phyloP scores from a whole-genome alignment of 2,329 filamentous ascomycete genomes.

The Fusarium subtropicale region DNA sequence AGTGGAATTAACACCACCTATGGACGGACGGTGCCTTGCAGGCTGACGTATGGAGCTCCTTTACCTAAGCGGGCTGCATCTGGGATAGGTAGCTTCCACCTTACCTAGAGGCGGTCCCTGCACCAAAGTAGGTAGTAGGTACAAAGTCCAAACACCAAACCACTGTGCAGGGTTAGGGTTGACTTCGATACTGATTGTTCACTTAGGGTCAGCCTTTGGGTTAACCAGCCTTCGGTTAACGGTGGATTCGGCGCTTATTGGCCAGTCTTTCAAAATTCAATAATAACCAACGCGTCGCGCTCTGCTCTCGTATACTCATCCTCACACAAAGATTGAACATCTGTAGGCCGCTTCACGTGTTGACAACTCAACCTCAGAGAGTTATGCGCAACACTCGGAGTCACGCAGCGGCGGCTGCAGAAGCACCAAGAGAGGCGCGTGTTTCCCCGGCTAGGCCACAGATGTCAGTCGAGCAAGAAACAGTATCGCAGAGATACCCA shows the following conservation, averaged over 20 bases:
- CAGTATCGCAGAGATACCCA: constrained; percentile 23
- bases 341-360: constrained; percentile 27
- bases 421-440: not conserved
- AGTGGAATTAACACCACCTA: not conserved
- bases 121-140: not conserved
- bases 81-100: not conserved
- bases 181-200: not conserved
- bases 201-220: constrained; percentile 17
- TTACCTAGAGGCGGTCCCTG: not conserved
- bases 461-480: constrained; percentile 2
- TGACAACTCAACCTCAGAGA: constrained; percentile 12
- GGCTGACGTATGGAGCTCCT: not conserved
- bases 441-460: not conserved
- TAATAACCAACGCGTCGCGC: constrained; percentile 4
- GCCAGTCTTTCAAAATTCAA: constrained; percentile 9
- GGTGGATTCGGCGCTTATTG: constrained; percentile 19
- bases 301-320: not conserved
- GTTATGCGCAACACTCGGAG: constrained; percentile 36
- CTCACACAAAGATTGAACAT: constrained; percentile 27
- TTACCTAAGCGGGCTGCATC: not conserved
- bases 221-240: constrained; percentile 43
- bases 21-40: not conserved
- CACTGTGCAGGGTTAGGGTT: not conserved
- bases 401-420: not conserved
- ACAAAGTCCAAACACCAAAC: constrained; percentile 18